Evolutionary conservation across 192 early-diverging fungal species (phyloP).

Genomic region (Linnemannia exigua): DNA sequence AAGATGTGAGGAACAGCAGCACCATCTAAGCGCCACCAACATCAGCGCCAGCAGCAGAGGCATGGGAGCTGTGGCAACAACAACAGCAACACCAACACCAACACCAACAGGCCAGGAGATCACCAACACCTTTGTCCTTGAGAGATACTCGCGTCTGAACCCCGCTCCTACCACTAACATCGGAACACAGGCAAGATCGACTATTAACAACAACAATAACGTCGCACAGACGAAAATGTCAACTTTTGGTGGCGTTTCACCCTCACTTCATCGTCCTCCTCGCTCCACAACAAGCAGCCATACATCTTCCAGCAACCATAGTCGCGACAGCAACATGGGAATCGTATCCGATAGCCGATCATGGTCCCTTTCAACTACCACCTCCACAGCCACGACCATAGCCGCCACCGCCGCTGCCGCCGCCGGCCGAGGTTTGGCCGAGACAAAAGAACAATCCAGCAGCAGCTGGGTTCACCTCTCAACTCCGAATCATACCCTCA

Average conservation of each 20-base stretch:
- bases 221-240: not conserved
- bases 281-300: not conserved
- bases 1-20: not conserved
- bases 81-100: not conserved
- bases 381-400: too few relatives aligned
- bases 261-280: not conserved
- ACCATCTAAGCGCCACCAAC: not conserved
- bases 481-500: slow-evolving; percentile 2
- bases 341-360: not conserved
- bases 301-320: not conserved
- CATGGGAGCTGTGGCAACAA: not conserved
- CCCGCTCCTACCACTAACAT: not conserved
- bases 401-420: not conserved
- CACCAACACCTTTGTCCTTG: slow-evolving; percentile 1
- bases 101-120: not conserved
- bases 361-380: not conserved
- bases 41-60: not conserved
- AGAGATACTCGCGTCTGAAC: slow-evolving; percentile 11
- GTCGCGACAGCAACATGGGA: not conserved
- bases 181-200: not conserved
- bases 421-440: slow-evolving; percentile 8
- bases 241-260: not conserved
- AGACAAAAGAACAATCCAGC: slow-evolving; percentile 29
- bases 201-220: not conserved
- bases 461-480: slow-evolving; percentile 22